Conservation (phyloP, 305 asterid genomes). For the Rubia peregrina region DNA sequence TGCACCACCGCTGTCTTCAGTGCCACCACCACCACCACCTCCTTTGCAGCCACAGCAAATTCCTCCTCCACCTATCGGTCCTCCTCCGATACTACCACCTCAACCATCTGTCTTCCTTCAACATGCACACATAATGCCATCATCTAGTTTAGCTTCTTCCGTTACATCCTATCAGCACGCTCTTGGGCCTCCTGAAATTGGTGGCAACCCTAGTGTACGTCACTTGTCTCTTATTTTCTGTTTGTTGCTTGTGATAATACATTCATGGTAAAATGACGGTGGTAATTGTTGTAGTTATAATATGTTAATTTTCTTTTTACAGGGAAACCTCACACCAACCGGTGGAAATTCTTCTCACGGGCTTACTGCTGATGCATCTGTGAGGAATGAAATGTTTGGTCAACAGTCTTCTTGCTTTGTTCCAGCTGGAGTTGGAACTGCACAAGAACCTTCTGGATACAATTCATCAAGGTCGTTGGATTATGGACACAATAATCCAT, state of each 20-base stretch:
- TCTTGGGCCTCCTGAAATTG: slow-evolving; percentile 36
- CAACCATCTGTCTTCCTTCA: slow-evolving; percentile 43
- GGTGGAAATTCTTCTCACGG: slow-evolving; percentile 39
- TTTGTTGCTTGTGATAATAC: not conserved
- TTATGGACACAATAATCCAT: slow-evolving; percentile 47
- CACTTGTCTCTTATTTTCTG: slow-evolving; percentile 19
- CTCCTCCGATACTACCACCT: slow-evolving; percentile 36
- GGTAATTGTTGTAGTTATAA: not conserved
- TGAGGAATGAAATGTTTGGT: slow-evolving; percentile 38
- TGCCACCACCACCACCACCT: slow-evolving; percentile 42
- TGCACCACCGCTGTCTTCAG: slow-evolving; percentile 46
- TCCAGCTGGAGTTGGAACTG: slow-evolving; percentile 40
- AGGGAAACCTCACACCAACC: slow-evolving; percentile 49
- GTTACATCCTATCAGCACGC: slow-evolving; percentile 35
- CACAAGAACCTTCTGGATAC: slow-evolving; percentile 48
- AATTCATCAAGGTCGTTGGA: slow-evolving; percentile 48
- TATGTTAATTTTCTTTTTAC: slow-evolving; percentile 14
- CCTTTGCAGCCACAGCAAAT: slow-evolving; percentile 32
- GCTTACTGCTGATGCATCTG: slow-evolving; percentile 39
- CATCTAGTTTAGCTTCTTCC: slow-evolving; percentile 43
- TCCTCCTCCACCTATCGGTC: slow-evolving; percentile 43
- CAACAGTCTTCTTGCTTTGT: slow-evolving; percentile 52
- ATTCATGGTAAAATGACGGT: not conserved
- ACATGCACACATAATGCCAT: slow-evolving; percentile 38
- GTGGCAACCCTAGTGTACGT: slow-evolving; percentile 46